Evolutionary conservation across 345 rosid genomes (phyloP).

Genomic region (Rhodomyrtus tomentosa): DNA sequence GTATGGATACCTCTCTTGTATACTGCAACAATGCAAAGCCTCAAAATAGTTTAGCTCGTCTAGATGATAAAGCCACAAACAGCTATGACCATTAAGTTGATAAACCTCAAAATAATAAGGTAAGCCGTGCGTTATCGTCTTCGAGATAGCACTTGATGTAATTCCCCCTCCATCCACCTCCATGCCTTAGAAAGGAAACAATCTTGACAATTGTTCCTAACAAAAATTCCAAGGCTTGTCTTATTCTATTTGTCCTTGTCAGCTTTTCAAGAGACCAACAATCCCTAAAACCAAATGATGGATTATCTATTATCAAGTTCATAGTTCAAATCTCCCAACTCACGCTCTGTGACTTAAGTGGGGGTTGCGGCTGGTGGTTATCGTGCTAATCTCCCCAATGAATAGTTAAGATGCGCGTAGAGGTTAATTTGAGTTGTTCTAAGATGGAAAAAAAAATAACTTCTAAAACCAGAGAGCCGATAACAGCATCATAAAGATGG

Average conservation of each 20-base stretch:
- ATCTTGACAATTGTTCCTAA: not conserved
- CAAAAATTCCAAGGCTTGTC: not conserved
- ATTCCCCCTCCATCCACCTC: not conserved
- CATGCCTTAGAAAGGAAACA: not conserved
- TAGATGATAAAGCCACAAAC: not conserved
- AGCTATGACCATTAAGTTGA: fast-evolving
- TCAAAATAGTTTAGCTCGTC: not conserved
- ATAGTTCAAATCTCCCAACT: too few relatives aligned
- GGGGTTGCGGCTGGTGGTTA: too few relatives aligned
- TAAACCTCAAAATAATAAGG: too few relatives aligned
- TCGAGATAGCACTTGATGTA: not conserved
- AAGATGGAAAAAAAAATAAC: too few relatives aligned
- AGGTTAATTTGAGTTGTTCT: too few relatives aligned
- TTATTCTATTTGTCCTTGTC: not conserved
- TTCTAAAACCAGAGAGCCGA: not conserved
- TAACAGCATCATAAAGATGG: not conserved
- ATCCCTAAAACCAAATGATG: too few relatives aligned
- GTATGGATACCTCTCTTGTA: too few relatives aligned
- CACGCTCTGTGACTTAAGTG: too few relatives aligned
- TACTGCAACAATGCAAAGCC: not conserved
- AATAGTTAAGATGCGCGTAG: too few relatives aligned
- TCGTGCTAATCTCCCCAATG: too few relatives aligned
- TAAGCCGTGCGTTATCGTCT: not conserved
- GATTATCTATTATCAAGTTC: too few relatives aligned
- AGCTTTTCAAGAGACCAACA: not conserved